Conservation (phyloP, 2,329 filamentous ascomycete species). For the Fusarium sp. region DNA sequence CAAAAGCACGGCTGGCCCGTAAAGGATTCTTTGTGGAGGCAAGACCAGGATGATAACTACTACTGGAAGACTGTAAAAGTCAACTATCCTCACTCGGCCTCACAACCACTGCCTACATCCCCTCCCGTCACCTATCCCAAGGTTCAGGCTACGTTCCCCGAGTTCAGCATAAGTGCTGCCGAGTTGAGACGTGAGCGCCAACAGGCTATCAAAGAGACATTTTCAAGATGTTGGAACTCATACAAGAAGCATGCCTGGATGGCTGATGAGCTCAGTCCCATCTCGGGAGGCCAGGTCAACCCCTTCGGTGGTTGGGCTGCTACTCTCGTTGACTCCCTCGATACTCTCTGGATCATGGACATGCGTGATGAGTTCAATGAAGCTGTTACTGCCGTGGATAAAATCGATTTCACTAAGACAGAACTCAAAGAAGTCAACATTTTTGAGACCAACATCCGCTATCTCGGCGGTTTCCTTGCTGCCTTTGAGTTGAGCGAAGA, state of each 20-base stretch:
- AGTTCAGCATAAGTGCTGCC: constrained; percentile 41
- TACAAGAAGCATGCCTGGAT: constrained; percentile 74
- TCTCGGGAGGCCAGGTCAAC: constrained; percentile 63
- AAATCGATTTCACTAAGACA: constrained; percentile 71
- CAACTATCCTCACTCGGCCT: constrained; percentile 45
- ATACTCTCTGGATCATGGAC: constrained; percentile 80
- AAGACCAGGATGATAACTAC: constrained; percentile 43
- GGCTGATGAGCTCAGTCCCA: constrained; percentile 70
- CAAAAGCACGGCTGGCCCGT: constrained; percentile 39
- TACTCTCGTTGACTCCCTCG: constrained; percentile 74
- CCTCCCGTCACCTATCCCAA: constrained; percentile 47
- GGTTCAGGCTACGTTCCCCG: constrained; percentile 49
- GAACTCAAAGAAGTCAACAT: constrained; percentile 64
- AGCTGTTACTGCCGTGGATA: constrained; percentile 67
- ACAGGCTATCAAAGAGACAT: constrained; percentile 56
- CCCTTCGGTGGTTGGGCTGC: constrained; percentile 75
- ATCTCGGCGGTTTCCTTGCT: constrained; percentile 75
- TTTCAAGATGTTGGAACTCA: constrained; percentile 60
- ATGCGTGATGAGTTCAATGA: constrained; percentile 72
- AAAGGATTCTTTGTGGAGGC: constrained; percentile 39
- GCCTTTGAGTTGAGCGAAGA: constrained; percentile 74
- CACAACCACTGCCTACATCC: constrained; percentile 48
- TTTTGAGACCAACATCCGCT: constrained; percentile 78
- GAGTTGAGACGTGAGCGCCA: constrained; percentile 50
- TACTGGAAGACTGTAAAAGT: constrained; percentile 45